Evolutionary conservation across 169 alveolate genomes (phyloP), one percentile per base, ranked within the genome.

Genomic region (Neospora caninum): DNA sequence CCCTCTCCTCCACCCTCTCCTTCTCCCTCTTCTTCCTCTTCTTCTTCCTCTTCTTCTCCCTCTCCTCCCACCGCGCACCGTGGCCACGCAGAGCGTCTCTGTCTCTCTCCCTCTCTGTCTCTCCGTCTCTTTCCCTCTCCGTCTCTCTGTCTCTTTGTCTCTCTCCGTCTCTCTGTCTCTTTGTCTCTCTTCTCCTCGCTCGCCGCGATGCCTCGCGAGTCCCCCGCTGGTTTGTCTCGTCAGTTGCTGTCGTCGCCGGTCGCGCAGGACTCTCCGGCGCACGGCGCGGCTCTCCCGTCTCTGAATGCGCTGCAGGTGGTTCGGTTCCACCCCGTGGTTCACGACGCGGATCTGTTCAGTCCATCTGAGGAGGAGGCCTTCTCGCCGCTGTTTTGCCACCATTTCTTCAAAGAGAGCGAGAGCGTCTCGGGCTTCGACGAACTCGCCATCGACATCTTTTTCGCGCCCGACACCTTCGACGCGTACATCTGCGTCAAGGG

Each of bases 331-430:
- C 84, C 84, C 9, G 84, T 73, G 45, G 41, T 20, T 13, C 45
- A 13, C n/a, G 84, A 25, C 20, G 2, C 64, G 36, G 88, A 82
- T 64, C 16, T 82, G 25, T 31, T 36, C 36, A 1, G 13, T 39
- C 64, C 88, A 4, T 38, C 45, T 1, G 88, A 43, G 88, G n/a
- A 13, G 2, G 9, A 1, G 64, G 34, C 88, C 29, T 39, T 94
- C 84, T 22, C 84, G 0, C 92, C 92, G 34, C 54, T 82, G 42
- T 67, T 82, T 88, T 38, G 70, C 73, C 83, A 88, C 31, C 93
- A 88, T 42, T 88, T 88, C 42, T 88, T 88, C 87, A 31, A 41
- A 13, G 43, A 29, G 36, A 82, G 54, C 87, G 86, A 88, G 84
- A 6, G 6, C 41, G 54, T 88, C 22, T 29, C 43, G 45, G 93